These are phyloP conservation scores for Skeletonema potamos DNA, from an alignment of 108 stramenopile genomes.

Conservation along the genomic window DNA sequence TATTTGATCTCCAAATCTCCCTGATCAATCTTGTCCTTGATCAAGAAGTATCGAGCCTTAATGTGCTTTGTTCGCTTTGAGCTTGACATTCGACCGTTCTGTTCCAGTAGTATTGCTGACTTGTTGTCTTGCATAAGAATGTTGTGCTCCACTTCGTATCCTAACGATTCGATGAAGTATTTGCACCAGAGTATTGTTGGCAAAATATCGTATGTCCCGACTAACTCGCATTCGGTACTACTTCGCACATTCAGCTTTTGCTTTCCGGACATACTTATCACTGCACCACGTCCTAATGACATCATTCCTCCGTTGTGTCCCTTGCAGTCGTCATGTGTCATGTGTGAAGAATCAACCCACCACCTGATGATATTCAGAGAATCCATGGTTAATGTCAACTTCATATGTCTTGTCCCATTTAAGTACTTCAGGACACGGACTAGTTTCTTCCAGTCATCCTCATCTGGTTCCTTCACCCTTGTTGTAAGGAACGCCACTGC, in stretches of 20 bases:
- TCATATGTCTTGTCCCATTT: slow-evolving; percentile 2
- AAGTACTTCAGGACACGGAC: slow-evolving; percentile 38
- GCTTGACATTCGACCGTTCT: slow-evolving; percentile 36
- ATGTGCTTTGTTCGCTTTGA: slow-evolving; percentile 53
- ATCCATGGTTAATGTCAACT: slow-evolving; percentile 12
- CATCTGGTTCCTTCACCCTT: slow-evolving; percentile 13
- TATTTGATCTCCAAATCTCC: slow-evolving; percentile 24
- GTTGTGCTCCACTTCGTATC: slow-evolving; percentile 24
- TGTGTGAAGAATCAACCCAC: slow-evolving; percentile 34
- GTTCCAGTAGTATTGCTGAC: slow-evolving; percentile 44
- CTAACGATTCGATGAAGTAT: slow-evolving; percentile 47
- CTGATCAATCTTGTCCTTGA: slow-evolving; percentile 31
- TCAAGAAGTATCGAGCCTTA: slow-evolving; percentile 47
- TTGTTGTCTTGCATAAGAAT: slow-evolving; percentile 49
- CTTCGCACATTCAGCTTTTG: neutral
- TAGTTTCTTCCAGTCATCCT: slow-evolving; percentile 23
- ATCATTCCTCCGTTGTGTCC: slow-evolving; percentile 45
- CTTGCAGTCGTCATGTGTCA: slow-evolving; percentile 30
- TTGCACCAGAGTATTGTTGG: slow-evolving; percentile 39
- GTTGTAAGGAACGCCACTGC: slow-evolving; percentile 14
- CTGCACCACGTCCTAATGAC: slow-evolving; percentile 30
- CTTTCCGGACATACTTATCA: neutral
- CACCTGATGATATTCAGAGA: neutral
- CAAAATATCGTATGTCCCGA: slow-evolving; percentile 27
- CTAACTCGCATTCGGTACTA: neutral